Conservation (phyloP, 495 filamentous ascomycete genomes). For the Penicillium paradoxum region DNA sequence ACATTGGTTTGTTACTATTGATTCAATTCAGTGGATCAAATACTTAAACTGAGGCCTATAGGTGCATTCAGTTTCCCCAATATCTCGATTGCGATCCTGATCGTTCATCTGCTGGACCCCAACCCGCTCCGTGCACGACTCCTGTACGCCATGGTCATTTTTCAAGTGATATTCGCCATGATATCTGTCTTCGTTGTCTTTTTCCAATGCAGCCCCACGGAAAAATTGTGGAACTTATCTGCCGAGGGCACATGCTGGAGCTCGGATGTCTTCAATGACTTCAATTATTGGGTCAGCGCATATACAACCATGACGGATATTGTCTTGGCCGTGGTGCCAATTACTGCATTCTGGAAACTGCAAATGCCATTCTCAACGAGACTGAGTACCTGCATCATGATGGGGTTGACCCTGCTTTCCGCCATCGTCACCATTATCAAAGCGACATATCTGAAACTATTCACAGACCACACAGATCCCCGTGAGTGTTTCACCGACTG, state of each 20-base stretch:
- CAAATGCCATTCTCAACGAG: constrained; percentile 21
- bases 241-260: constrained; percentile 17
- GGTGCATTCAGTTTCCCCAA: constrained; percentile 25
- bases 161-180: constrained; percentile 21
- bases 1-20: constrained; percentile 11
- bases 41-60: constrained; percentile 3
- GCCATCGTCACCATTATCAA: constrained; percentile 20
- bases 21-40: background rate
- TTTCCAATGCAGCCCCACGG: constrained; percentile 19
- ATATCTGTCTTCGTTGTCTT: constrained; percentile 22
- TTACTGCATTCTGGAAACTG: constrained; percentile 22
- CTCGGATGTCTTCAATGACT: constrained; percentile 15
- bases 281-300: constrained; percentile 21
- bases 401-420: constrained; percentile 23
- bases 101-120: constrained; percentile 21
- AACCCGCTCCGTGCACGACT: constrained; percentile 14
- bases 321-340: constrained; percentile 24
- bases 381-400: constrained; percentile 20
- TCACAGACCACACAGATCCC: constrained; percentile 15
- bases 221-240: constrained; percentile 15
- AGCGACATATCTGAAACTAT: constrained; percentile 16
- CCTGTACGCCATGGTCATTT: constrained; percentile 16
- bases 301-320: constrained; percentile 26
- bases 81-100: constrained; percentile 22
- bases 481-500: constrained; percentile 2